A percentile compares a stretch with the other conserved stretches of the same genome.
Conservation (phyloP, 129 eudicot genomes). For the sunflower (Helianthus annuus) region DNA sequence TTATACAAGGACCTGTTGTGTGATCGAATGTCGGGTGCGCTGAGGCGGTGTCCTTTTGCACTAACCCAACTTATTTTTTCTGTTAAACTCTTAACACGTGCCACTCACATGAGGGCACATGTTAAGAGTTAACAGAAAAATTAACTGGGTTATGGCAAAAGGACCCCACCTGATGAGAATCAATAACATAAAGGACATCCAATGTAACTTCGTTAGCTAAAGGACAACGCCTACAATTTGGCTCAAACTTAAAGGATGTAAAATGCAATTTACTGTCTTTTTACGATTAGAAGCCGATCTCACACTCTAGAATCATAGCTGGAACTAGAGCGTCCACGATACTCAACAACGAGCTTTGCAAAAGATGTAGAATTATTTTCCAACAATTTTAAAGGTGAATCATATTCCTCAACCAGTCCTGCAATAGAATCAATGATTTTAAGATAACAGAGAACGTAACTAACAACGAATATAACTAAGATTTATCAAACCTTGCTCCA, state of each 20-base stretch:
- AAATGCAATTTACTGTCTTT: background rate
- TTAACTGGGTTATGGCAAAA: no score
- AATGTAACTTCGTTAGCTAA: no score
- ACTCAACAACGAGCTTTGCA: slow-evolving; percentile 83
- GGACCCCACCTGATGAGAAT: no score
- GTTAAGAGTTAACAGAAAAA: no score
- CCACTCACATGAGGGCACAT: no score
- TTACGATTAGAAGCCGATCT: slow-evolving; percentile 9
- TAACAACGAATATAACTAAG: background rate
- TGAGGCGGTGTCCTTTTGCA: background rate
- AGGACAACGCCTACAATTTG: no score
- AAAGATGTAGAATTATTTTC: slow-evolving; percentile 68
- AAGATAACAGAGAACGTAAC: background rate
- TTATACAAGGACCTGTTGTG: slow-evolving; percentile 48
- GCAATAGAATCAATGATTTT: slow-evolving; percentile 15
- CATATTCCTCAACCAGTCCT: slow-evolving; percentile 77
- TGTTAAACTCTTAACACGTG: no score
- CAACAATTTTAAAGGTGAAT: slow-evolving; percentile 65
- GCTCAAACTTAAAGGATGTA: no score
- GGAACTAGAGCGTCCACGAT: slow-evolving; percentile 65
- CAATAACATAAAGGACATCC: no score
- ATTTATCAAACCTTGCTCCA: slow-evolving; percentile 55
- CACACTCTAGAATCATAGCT: slow-evolving; percentile 33
- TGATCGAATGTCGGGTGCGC: slow-evolving; percentile 40
- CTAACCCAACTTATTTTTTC: no score